phyloP scores from a whole-genome alignment of 2,329 filamentous ascomycete genomes.

The Diplocarpon mali region DNA sequence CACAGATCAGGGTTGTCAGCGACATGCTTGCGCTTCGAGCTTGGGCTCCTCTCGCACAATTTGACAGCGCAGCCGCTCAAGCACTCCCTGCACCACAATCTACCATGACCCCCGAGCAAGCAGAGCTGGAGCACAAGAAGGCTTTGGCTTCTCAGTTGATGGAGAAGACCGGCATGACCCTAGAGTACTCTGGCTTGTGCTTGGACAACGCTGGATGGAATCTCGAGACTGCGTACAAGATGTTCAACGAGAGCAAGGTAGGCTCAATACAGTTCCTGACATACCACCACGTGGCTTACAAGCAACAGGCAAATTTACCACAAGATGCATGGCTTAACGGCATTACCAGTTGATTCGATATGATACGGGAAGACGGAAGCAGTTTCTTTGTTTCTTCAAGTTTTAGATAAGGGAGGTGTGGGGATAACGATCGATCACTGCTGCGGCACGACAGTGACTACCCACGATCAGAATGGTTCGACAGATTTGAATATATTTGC shows the following conservation, averaged over 20 bases:
- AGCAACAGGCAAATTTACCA: conserved; percentile 33
- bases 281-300: neutral
- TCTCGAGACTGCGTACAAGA: conserved; percentile 59
- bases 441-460: neutral
- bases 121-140: conserved; percentile 36
- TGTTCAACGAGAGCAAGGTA: conserved; percentile 70
- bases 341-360: neutral
- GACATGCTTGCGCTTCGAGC: conserved; percentile 67
- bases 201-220: conserved; percentile 72
- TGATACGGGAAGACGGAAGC: neutral
- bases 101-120: conserved; percentile 18
- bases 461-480: neutral
- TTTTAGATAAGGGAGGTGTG: too few species aligned
- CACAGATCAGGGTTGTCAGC: conserved; percentile 59
- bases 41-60: conserved; percentile 37
- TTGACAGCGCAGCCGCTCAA: neutral
- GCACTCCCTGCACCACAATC: conserved; percentile 14
- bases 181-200: conserved; percentile 70
- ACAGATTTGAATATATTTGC: neutral
- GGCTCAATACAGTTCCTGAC: conserved; percentile 15
- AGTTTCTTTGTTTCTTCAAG: too few species aligned
- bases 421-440: too few species aligned
- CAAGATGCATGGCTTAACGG: conserved; percentile 2
- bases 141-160: conserved; percentile 66
- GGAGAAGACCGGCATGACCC: conserved; percentile 68